Evolutionary conservation across 306 rosid genomes (phyloP).

Genomic region (Pterocarpus macrocarpus): DNA sequence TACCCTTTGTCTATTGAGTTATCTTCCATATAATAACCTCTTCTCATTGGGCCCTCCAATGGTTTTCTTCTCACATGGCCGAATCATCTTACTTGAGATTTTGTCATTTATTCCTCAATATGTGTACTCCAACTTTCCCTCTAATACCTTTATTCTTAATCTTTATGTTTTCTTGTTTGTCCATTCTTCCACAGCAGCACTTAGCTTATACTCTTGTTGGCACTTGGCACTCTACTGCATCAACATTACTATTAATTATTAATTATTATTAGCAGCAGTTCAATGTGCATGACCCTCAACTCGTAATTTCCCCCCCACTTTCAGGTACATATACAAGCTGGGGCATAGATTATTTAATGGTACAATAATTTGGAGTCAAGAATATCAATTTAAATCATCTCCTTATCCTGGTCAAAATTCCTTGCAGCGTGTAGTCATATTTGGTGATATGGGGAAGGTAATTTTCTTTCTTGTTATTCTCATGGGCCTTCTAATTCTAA

Average conservation of each 20-base stretch:
- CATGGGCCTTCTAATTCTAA: conserved; percentile 18
- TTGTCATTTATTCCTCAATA: neutral
- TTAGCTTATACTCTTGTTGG: neutral
- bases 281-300: conserved; percentile 12
- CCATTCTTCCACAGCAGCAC: neutral
- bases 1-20: neutral
- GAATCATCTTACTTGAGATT: neutral
- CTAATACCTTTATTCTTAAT: neutral
- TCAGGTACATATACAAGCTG: conserved; percentile 79
- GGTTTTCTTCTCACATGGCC: neutral
- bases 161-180: neutral
- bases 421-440: conserved; percentile 80
- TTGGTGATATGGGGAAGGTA: conserved; percentile 99
- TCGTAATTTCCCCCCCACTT: conserved; percentile 20
- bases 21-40: neutral
- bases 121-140: neutral
- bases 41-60: neutral
- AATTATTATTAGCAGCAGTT: conserved; percentile 33
- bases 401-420: conserved; percentile 98
- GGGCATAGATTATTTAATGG: conserved; percentile 79
- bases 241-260: neutral
- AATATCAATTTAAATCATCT: conserved; percentile 79
- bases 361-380: conserved; percentile 72
- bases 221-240: neutral
- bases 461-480: conserved; percentile 34